phyloP scores from a whole-genome alignment of 257 asterid genomes.

The Ilex asprella region DNA sequence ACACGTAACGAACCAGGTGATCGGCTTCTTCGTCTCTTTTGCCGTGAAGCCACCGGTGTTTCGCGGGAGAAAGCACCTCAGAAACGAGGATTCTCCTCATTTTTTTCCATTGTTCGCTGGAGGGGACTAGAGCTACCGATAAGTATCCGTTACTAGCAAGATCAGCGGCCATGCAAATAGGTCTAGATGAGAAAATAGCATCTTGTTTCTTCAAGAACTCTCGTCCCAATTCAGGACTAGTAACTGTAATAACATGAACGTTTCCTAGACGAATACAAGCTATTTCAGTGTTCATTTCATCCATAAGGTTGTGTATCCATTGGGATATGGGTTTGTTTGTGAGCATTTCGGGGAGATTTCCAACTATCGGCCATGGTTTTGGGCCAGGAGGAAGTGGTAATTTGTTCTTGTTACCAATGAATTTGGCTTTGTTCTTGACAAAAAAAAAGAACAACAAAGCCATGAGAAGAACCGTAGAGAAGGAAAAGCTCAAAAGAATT shows the following conservation, averaged over 20 bases:
- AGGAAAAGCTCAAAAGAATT: no score
- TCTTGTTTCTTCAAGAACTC: conserved; percentile 15
- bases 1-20: conserved; percentile 9
- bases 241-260: conserved; percentile 1
- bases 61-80: conserved; percentile 15
- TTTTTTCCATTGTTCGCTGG: conserved; percentile 20
- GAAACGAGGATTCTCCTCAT: conserved; percentile 20
- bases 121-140: not conserved
- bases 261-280: conserved; percentile 6
- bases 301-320: conserved; percentile 14
- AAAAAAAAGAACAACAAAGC: no score
- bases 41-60: conserved; percentile 7
- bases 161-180: conserved; percentile 7
- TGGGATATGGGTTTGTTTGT: not conserved
- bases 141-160: not conserved
- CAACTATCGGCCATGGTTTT: conserved; percentile 8
- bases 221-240: conserved; percentile 11
- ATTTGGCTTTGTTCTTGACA: no score
- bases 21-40: conserved; percentile 23
- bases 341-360: conserved; percentile 5
- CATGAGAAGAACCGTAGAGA: no score
- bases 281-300: conserved; percentile 8
- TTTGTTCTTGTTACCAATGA: no score
- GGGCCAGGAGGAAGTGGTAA: conserved; percentile 17
- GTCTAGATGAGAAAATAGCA: conserved; percentile 7